Percentiles rank a stretch among this genome's conserved stretches.
Conservation (phyloP, 192 early-diverging fungal genomes). For the Podila minutissima region DNA sequence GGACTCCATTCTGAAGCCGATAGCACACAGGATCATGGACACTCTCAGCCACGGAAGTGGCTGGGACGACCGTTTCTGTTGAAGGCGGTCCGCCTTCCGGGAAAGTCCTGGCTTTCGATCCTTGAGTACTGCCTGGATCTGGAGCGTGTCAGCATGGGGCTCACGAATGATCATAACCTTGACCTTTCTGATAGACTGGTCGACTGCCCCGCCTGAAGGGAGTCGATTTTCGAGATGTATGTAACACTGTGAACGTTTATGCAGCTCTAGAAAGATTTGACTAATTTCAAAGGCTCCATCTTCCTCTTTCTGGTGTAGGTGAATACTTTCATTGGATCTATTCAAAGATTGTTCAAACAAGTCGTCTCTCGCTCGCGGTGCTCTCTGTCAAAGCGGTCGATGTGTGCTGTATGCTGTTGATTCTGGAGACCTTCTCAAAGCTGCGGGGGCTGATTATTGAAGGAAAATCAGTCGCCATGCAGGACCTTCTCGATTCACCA, state of each 20-base stretch:
- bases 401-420: neutral
- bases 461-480: neutral
- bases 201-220: neutral
- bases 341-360: too few relatives aligned
- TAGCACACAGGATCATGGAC: neutral
- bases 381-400: too few relatives aligned
- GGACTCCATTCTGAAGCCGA: neutral
- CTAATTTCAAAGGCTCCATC: too few relatives aligned
- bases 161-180: neutral
- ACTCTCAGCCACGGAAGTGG: too few relatives aligned
- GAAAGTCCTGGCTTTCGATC: neutral
- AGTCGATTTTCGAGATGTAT: too few relatives aligned
- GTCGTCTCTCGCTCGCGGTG: too few relatives aligned
- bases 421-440: neutral
- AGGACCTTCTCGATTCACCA: neutral
- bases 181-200: neutral
- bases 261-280: too few relatives aligned
- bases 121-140: neutral
- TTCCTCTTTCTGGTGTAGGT: too few relatives aligned
- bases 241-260: too few relatives aligned
- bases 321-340: too few relatives aligned
- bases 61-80: neutral
- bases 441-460: neutral
- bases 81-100: neutral
- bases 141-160: neutral